These are phyloP conservation scores for Cardamine occulta DNA, from an alignment of 345 rosid species.

Conservation along the genomic window DNA sequence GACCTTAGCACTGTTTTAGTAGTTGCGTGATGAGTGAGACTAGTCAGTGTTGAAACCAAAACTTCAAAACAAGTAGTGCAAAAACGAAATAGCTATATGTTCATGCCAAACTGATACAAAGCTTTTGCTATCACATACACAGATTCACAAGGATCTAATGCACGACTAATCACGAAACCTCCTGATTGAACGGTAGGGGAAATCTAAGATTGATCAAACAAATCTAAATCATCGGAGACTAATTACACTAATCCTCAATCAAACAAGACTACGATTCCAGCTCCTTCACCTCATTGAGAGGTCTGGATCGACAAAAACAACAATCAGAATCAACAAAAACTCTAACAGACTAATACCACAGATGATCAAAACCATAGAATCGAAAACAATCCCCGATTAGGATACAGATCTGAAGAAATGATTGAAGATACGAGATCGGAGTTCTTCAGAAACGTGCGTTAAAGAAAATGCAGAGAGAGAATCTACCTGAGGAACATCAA, in stretches of 20 bases:
- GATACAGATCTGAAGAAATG: conserved; percentile 37
- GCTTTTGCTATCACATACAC: not conserved
- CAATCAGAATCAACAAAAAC: conserved; percentile 7
- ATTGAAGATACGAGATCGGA: conserved; percentile 16
- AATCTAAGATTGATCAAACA: conserved; percentile 1
- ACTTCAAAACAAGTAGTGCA: not conserved
- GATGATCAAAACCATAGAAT: not conserved
- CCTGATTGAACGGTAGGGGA: not conserved
- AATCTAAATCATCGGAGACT: conserved; percentile 7
- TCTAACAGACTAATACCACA: not conserved
- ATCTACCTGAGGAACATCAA: conserved; percentile 68
- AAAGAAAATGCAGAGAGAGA: conserved; percentile 25
- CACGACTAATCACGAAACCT: not conserved
- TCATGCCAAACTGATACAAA: not conserved
- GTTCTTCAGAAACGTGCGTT: not conserved
- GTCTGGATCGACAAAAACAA: conserved; percentile 16
- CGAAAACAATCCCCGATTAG: not conserved
- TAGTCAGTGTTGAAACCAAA: conserved; percentile 3
- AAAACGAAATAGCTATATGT: not conserved
- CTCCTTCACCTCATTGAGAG: not conserved
- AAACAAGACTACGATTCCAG: conserved; percentile 1
- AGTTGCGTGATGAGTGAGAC: conserved; percentile 11
- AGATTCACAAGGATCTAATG: conserved; percentile 1
- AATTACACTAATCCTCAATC: conserved; percentile 18
- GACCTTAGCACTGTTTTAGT: not conserved